These are phyloP conservation scores for Neurospora sp. DNA, from an alignment of 495 filamentous ascomycete species.

Conservation along the genomic window DNA sequence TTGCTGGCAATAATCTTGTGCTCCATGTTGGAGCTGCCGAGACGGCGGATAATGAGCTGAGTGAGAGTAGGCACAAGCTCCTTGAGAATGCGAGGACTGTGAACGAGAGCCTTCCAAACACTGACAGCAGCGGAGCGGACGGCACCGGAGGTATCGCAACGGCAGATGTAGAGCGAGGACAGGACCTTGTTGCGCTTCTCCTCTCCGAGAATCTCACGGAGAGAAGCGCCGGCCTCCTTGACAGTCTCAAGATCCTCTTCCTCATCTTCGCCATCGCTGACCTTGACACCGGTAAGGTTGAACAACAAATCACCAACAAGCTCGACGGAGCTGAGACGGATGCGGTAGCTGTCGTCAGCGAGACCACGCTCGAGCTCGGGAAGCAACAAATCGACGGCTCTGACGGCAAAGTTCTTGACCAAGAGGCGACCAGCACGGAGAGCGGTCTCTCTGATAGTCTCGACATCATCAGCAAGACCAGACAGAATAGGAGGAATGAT, in stretches of 20 bases:
- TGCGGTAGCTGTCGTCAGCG: conserved; percentile 91
- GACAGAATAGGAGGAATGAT: conserved; percentile 95
- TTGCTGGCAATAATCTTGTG: conserved; percentile 98
- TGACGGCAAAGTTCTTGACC: conserved; percentile 95
- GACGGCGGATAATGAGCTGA: conserved; percentile 84
- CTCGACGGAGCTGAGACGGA: conserved; percentile 94
- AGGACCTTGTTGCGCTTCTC: conserved; percentile 93
- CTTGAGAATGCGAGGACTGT: conserved; percentile 84
- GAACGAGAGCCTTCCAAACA: conserved; percentile 95
- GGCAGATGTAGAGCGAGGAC: conserved; percentile 92
- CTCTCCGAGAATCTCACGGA: conserved; percentile 87
- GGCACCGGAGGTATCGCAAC: conserved; percentile 88
- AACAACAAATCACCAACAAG: conserved; percentile 94
- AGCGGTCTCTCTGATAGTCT: conserved; percentile 89
- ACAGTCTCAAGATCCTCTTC: conserved; percentile 64
- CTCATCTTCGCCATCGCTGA: conserved; percentile 65
- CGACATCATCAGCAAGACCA: conserved; percentile 89
- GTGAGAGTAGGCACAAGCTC: conserved; percentile 91
- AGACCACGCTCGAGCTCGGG: conserved; percentile 93
- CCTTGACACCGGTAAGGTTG: conserved; percentile 92
- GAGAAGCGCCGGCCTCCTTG: conserved; percentile 76
- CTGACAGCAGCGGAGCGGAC: conserved; percentile 83
- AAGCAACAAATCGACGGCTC: conserved; percentile 85
- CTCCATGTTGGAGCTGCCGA: conserved; percentile 94
- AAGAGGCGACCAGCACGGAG: conserved; percentile 85